Evolutionary conservation across 768 basidiomycete species (phyloP), one percentile per base, ranked within the genome.

Genomic region (Gelatoporia subvermispora): DNA sequence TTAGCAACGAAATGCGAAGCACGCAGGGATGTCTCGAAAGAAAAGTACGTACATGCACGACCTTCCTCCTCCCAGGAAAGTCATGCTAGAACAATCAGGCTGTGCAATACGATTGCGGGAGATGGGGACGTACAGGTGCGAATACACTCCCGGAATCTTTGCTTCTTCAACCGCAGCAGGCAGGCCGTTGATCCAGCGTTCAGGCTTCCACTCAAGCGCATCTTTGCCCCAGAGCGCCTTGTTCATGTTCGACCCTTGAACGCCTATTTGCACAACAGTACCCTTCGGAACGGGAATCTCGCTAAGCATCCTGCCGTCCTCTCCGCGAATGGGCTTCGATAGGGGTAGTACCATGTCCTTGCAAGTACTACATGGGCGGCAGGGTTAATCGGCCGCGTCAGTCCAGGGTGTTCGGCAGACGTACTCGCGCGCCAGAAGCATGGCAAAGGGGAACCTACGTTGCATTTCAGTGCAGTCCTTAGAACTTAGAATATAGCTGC

Each of bases 261-360:
- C 60, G 1, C 74, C 68, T 3, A 74, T 56, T 15, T 62, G 62
- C 10, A 79, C 52, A 1, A 51, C 43, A 0, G 71, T 70, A 21
- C 71, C 73, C 50, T 71, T 68, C 1, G 72, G 48, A 13, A 77
- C 58, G 3, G 51, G 54, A 9, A 77, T 55, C 34, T 52, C 50
- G 13, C 36, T 16, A 18, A 57, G 49, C 22, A 54, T 15, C 17
- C n/a, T 54, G 11, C 56, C 56, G 35, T 57, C 56, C 0, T 18
- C 35, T 11, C 47, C 53, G 24, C 48, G 56, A 13, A 57, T 35
- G 34, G 56, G 56, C 37, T 49, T 48, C 2, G 56, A 57, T 9
- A 57, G 47, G 8, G 56, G 56, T 1, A 57, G 72, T 1, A 79
- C 59, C 52, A 84, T 80, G 57, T 84, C 72, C 68, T 61, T 51